Base-by-base conservation (phyloP, 2,329 filamentous ascomycete genomes). In the Aureobasidium vineae region DNA sequence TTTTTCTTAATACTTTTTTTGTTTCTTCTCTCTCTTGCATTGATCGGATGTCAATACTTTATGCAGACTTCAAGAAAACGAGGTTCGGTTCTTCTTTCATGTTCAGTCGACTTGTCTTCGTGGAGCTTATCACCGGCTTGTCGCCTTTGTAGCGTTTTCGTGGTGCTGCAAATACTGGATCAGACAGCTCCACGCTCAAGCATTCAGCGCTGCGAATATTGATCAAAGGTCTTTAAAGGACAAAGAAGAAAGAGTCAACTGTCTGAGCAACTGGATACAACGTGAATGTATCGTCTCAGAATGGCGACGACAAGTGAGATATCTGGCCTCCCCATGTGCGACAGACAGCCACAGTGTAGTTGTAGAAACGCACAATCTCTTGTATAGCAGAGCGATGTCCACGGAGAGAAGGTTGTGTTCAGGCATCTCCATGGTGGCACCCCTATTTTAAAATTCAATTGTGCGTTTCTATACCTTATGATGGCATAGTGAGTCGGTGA, bases 41-140 rank as follows among this genome's bases (percentile, higher is more conserved):
- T 45, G 26, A 36, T 26, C n/a, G 23, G 43, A 33, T 64, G 61
- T 54, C 23, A 43, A 54, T 64, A 36, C 33, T 36, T 36, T 36
- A 54, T 64, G 61, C 61, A 64, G 61, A 50, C 28, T 52, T 49
- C 5, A 33, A 26, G 31, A 15, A 47, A 60, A 31, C 26, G 28
- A 60, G 56, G 47, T 36, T 47, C 41, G 56, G 41, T 60, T 60
- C 41, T 60, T 45, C 45, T 31, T 47, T 45, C 28, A 33, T 33
- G 43, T 47, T 8, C 21, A 7, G 21, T 15, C 1, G 15, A 47
- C 1, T 13, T 13, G 13, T n/a, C 15, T 21, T 60, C 11, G 26
- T 28, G 47, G 6, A 19, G 6, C 26, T 50, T 52, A 16, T n/a
- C 1, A 2, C 16, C 5, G 21, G 11, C 3, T 23, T 26, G 43